A percentile compares a stretch with the other conserved stretches of the same genome.
phyloP scores from a whole-genome alignment of 2,329 filamentous ascomycete species.

The Acephala macrosclerotiorum region DNA sequence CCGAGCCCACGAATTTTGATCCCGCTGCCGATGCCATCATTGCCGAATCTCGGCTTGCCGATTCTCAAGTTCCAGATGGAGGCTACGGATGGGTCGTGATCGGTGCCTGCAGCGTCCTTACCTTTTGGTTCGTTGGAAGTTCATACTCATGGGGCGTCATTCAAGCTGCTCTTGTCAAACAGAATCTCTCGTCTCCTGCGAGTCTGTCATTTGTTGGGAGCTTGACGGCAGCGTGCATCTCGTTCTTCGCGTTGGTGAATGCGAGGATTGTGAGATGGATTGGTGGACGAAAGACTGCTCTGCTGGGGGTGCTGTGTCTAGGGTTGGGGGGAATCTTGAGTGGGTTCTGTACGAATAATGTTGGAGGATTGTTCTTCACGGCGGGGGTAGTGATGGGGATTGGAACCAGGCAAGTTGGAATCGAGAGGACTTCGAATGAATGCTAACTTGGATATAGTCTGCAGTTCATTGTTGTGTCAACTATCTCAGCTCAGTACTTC shows the following conservation, averaged over 20 bases:
- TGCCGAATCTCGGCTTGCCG: slow-evolving; percentile 53
- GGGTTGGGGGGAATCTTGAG: slow-evolving; percentile 56
- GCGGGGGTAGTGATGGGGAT: slow-evolving; percentile 56
- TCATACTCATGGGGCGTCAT: slow-evolving; percentile 67
- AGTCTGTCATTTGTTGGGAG: slow-evolving; percentile 67
- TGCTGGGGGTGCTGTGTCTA: slow-evolving; percentile 59
- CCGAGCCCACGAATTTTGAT: slow-evolving; percentile 29
- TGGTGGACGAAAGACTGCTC: slow-evolving; percentile 54
- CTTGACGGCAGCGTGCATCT: slow-evolving; percentile 57
- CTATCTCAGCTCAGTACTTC: slow-evolving; percentile 62
- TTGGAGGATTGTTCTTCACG: slow-evolving; percentile 56
- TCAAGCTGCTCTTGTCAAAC: slow-evolving; percentile 61
- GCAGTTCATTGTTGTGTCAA: slow-evolving; percentile 47
- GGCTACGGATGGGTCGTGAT: slow-evolving; percentile 66
- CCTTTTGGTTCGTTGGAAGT: slow-evolving; percentile 64
- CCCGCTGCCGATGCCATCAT: slow-evolving; percentile 46
- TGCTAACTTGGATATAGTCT: slow-evolving; percentile 22
- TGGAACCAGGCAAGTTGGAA: slow-evolving; percentile 43
- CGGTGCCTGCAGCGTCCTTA: slow-evolving; percentile 55
- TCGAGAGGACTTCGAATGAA: not conserved
- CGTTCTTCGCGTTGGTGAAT: slow-evolving; percentile 59
- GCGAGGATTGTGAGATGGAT: slow-evolving; percentile 57
- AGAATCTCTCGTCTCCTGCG: slow-evolving; percentile 55
- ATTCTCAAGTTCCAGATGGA: slow-evolving; percentile 58
- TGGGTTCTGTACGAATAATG: slow-evolving; percentile 53